Evolutionary conservation across 805 yeast genomes (phyloP).

Genomic region (Saturnispora ahearnii): DNA sequence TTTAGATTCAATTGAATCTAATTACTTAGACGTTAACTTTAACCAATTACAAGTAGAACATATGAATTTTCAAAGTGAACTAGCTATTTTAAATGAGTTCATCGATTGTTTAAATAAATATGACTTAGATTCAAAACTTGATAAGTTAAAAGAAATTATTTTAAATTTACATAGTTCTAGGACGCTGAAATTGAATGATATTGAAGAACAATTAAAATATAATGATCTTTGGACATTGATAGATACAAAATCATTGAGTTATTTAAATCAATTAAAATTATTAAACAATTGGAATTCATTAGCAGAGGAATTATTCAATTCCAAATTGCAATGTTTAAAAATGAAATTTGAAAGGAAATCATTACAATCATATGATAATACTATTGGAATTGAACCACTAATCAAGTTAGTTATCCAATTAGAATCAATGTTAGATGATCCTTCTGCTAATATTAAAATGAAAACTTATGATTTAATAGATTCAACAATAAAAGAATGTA

Average conservation of each 20-base stretch:
- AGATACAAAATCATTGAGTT: slow-evolving; percentile 36
- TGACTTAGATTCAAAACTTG: slow-evolving; percentile 1
- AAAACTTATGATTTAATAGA: background rate
- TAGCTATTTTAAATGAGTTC: background rate
- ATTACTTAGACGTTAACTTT: background rate
- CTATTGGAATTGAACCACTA: slow-evolving; percentile 3
- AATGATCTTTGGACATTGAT: slow-evolving; percentile 34
- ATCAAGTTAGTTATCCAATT: slow-evolving; percentile 5
- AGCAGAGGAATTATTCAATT: slow-evolving; percentile 36
- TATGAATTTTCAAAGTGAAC: background rate
- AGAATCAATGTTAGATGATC: background rate
- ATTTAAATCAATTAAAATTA: slow-evolving; percentile 40
- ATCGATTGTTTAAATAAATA: background rate
- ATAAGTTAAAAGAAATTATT: background rate
- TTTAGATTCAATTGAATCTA: background rate
- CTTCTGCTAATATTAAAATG: background rate
- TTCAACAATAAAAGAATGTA: background rate
- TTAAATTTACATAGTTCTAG: background rate
- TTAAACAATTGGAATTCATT: slow-evolving; percentile 46
- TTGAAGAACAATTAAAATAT: slow-evolving; percentile 34
- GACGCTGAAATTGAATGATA: background rate
- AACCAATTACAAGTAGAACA: background rate
- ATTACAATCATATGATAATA: background rate
- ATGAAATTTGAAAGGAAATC: slow-evolving; percentile 43
- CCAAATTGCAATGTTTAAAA: slow-evolving; percentile 31